Base-by-base conservation (phyloP, 805 yeast species). In the Teunomyces kruisii region DNA sequence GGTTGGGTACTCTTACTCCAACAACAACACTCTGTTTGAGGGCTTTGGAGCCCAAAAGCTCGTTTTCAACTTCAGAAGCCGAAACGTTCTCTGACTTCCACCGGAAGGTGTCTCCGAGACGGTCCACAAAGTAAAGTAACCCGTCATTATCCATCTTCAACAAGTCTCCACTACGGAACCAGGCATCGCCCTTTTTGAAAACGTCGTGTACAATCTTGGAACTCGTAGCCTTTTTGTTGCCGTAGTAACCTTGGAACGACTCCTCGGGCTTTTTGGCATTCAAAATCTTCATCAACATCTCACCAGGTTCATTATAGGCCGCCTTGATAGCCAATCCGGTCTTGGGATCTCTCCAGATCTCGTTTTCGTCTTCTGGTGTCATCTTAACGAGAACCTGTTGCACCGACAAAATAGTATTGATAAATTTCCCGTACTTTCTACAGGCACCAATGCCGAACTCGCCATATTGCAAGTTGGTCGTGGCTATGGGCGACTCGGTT, bases 71-170 rank as follows among this genome's bases (percentile, higher is more conserved):
- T 68, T 91, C 97, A 28, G 91, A 84, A 10, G 97, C 90, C 13
- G 94, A 83, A 9, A 92, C 97, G 63, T 91, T 91, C 68, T 91
- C 98, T 2, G 96, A 86, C 68, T 89, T 92, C 98, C 98, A 91
- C 55, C 98, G 76, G 71, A 87, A 91, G 0, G 97, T 92, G 60
- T 91, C 98, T 33, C 98, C 98, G 58, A 92, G 68, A 58, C 98
- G 75, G 70, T 91, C 98, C 37, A 90, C 88, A 64, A 91, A 91
- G 65, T 85, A 88, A 61, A 86, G 75, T 52, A 84, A 67, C 0
- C 88, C 86, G 51, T 83, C 76, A 24, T 72, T 72, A 62, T 89
- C 96, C 60, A 74, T 67, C 54, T 72, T 80, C 58, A 92, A 72
- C 53, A 91, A 73, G 62, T 91, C 98, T 35, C 97, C 97, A 22